These are phyloP conservation scores for Apiosordaria backusii DNA, from an alignment of 495 filamentous ascomycete genomes.

Conservation along the genomic window DNA sequence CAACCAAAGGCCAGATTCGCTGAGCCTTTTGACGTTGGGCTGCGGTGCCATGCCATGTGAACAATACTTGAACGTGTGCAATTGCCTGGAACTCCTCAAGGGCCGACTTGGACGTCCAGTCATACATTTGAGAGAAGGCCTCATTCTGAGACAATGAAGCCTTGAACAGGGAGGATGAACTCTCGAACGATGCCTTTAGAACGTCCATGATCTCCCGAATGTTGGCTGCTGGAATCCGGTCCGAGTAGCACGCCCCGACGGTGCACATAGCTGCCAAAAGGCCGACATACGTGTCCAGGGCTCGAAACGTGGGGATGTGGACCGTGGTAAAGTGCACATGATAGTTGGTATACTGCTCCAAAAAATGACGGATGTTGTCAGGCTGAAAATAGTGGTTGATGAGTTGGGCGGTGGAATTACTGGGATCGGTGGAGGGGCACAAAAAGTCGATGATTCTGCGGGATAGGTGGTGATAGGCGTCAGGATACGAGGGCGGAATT, in stretches of 20 bases:
- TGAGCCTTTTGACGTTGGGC: slow-evolving; percentile 54
- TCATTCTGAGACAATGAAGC: slow-evolving; percentile 32
- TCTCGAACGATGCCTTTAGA: slow-evolving; percentile 46
- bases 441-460: slow-evolving; percentile 52
- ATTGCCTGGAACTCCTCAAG: slow-evolving; percentile 59
- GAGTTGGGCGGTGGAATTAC: slow-evolving; percentile 34
- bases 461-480: slow-evolving; percentile 50
- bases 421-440: slow-evolving; percentile 39
- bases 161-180: slow-evolving; percentile 46
- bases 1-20: slow-evolving; percentile 50
- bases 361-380: slow-evolving; percentile 59
- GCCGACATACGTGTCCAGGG: slow-evolving; percentile 56
- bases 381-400: slow-evolving; percentile 51
- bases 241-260: slow-evolving; percentile 64
- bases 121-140: slow-evolving; percentile 33
- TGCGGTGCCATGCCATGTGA: slow-evolving; percentile 61
- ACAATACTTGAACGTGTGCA: slow-evolving; percentile 52
- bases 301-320: slow-evolving; percentile 63
- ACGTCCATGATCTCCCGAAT: slow-evolving; percentile 59
- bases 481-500: slow-evolving; percentile 37
- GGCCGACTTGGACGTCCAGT: slow-evolving; percentile 37
- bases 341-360: slow-evolving; percentile 59
- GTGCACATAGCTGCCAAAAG: slow-evolving; percentile 61
- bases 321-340: slow-evolving; percentile 67
- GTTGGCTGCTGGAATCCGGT: slow-evolving; percentile 47